Base-by-base conservation (phyloP, 164 flowering plant genomes). In the Nelumbo lutea region DNA sequence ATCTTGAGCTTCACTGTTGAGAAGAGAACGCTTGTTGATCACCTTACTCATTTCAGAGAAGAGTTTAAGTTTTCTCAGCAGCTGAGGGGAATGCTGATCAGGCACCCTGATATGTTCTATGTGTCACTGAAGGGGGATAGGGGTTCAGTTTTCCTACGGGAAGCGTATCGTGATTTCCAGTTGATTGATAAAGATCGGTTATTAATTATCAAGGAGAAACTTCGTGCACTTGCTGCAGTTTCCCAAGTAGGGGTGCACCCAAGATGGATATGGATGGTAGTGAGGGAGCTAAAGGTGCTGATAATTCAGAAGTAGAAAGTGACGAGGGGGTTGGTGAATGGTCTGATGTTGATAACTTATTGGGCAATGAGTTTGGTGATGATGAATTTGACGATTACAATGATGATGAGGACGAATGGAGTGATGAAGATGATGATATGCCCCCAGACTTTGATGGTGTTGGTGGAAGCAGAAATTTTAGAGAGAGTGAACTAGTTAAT, bases 41-140 rank as follows among this genome's bases (percentile, higher is more conserved):
- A 89, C 76, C 77, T 95, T n/a, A 92, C 97, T 48, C 98, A 92
- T 80, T 95, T 95, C 69, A 72, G 99, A 57, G 96, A 90, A 72
- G 99, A 95, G 76, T 95, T 90, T 59, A 81, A 91, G 69, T 89
- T 95, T 78, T 88, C 99, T 38, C 97, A 95, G 81, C 96, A 90
- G 81, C 75, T 92, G 15, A 82, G 97, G 65, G 96, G 94, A 59
- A 92, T 92, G 97, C 77, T 95, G 68, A 86, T 90, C 66, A 83
- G 97, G 70, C 99, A 95, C 69, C 97, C 97, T 2, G 99, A 92
- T 74, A 82, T 95, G 97, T 95, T 92, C 59, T 95, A 95, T 76
- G 91, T 95, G 59, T 90, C 97, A 0, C 67, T 92, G 79, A 95
- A 92, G 76, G 99, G 99, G 50, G 93, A 87, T 9, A 84, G 99